A percentile compares a stretch with the other conserved stretches of the same genome.
Conservation (phyloP, 495 filamentous ascomycete species). For the Penicillium desertorum region DNA sequence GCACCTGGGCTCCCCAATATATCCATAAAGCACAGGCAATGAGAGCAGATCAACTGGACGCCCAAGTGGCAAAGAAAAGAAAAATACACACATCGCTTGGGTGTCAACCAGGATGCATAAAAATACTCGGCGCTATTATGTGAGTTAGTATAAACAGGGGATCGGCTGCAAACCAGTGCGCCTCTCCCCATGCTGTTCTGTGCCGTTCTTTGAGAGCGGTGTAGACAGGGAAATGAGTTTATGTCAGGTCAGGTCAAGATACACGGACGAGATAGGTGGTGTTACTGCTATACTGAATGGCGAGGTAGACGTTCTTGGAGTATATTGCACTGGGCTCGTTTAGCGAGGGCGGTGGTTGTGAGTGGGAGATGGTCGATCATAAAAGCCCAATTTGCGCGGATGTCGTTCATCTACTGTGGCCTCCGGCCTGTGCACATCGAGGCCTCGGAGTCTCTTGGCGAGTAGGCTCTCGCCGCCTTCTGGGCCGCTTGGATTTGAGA, state of each 20-base stretch:
- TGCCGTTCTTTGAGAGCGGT: not conserved
- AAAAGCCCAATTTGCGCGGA: conserved; percentile 1
- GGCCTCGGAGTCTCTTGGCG: conserved; percentile 51
- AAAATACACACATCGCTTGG: not conserved
- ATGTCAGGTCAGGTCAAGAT: conserved; percentile 4
- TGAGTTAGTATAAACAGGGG: conserved; percentile 11
- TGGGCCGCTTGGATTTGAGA: conserved; percentile 31
- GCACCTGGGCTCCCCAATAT: conserved; percentile 14
- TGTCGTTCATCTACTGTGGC: conserved; percentile 18
- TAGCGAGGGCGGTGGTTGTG: conserved; percentile 1
- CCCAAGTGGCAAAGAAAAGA: not conserved
- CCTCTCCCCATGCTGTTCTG: not conserved
- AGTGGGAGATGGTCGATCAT: not conserved
- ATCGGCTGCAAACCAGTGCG: conserved; percentile 11
- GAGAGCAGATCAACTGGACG: not conserved
- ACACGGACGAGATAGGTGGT: not conserved
- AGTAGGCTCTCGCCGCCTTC: conserved; percentile 55
- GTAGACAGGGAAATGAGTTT: not conserved
- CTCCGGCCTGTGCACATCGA: conserved; percentile 45
- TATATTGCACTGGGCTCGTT: not conserved
- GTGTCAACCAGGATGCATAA: not conserved
- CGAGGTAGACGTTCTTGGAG: not conserved
- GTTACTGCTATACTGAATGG: not conserved
- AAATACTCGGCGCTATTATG: not conserved
- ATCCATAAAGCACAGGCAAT: not conserved